These are phyloP conservation scores for Botryotinia narcissicola DNA, from an alignment of 2,329 filamentous ascomycete species.

Conservation along the genomic window DNA sequence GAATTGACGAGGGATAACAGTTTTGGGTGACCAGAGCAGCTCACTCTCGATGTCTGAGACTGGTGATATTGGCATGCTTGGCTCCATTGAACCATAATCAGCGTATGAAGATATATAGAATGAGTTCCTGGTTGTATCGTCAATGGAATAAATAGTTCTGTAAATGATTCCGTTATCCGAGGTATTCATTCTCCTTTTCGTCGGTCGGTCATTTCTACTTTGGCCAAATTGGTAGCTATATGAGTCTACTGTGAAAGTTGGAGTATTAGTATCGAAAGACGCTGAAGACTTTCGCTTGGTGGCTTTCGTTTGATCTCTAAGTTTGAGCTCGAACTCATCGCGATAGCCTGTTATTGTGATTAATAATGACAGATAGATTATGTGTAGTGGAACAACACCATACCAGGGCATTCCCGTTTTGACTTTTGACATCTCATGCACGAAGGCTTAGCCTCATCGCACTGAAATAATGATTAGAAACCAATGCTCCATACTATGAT, in stretches of 20 bases:
- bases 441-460: slow-evolving; percentile 62
- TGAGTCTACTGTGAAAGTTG: slow-evolving; percentile 5
- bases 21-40: slow-evolving; percentile 44
- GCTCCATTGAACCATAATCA: not conserved
- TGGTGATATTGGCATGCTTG: not conserved
- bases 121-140: not conserved
- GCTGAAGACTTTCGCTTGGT: not conserved
- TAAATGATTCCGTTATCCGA: not conserved
- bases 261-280: not conserved
- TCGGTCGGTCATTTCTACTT: not conserved
- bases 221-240: not conserved
- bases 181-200: not conserved
- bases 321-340: slow-evolving; percentile 4
- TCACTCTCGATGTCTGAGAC: not conserved
- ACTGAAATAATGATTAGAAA: slow-evolving; percentile 43
- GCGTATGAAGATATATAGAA: not conserved
- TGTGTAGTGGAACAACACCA: slow-evolving; percentile 34
- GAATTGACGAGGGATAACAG: slow-evolving; percentile 40
- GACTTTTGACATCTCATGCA: slow-evolving; percentile 63
- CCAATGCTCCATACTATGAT: not conserved
- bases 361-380: not conserved
- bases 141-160: not conserved
- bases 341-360: slow-evolving; percentile 4
- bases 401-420: slow-evolving; percentile 58
- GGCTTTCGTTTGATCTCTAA: not conserved